Evolutionary conservation across 768 basidiomycete species (phyloP).

Genomic region (Amanita pseudoporphyria): DNA sequence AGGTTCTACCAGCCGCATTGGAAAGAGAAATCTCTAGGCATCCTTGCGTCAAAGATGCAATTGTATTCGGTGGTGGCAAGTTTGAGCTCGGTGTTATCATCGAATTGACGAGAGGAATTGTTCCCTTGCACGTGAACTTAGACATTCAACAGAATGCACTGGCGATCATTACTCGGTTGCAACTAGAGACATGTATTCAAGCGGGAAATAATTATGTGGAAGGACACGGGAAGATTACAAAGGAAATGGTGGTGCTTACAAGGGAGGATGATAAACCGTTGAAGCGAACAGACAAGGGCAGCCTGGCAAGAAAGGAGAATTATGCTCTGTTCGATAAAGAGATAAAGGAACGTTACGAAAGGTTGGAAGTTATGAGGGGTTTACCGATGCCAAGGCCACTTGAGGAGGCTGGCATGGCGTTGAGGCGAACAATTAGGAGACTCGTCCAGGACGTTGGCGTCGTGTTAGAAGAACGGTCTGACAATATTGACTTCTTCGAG

Average conservation of each 20-base stretch:
- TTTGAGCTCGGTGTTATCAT: conserved; percentile 26
- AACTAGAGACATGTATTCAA: conserved; percentile 21
- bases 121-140: not conserved
- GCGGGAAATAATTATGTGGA: conserved; percentile 26
- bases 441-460: conserved; percentile 16
- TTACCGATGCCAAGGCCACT: conserved; percentile 18
- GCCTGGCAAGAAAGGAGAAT: conserved; percentile 23
- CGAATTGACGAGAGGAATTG: conserved; percentile 17
- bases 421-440: conserved; percentile 14
- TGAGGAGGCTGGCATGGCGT: conserved; percentile 11
- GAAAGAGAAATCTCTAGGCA: conserved; percentile 25
- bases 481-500: conserved; percentile 28
- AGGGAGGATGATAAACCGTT: conserved; percentile 20
- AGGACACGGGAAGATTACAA: conserved; percentile 26
- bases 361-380: conserved; percentile 14
- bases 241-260: conserved; percentile 30
- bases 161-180: not conserved
- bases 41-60: conserved; percentile 25
- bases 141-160: not conserved
- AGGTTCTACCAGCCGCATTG: conserved; percentile 24
- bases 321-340: conserved; percentile 22
- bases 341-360: conserved; percentile 24
- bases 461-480: conserved; percentile 2
- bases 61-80: conserved; percentile 28
- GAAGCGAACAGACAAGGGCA: conserved; percentile 29